phyloP scores from a whole-genome alignment of 305 asterid species.

The Fraxinus greggii region DNA sequence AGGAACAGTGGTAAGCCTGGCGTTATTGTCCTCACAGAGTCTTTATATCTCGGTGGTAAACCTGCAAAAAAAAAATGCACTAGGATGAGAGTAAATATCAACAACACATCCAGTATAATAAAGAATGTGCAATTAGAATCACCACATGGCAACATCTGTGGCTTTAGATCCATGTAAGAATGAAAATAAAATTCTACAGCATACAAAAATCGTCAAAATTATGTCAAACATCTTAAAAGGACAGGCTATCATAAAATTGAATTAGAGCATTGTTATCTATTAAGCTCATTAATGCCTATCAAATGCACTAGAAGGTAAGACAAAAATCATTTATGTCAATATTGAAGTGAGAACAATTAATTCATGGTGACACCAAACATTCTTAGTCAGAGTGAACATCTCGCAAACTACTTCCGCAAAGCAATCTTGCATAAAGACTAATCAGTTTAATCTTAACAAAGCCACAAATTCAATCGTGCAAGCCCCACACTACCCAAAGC shows the following conservation, averaged over 20 bases:
- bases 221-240: neutral
- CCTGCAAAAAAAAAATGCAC: conserved; percentile 47
- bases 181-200: neutral
- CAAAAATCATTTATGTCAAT: neutral
- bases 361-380: neutral
- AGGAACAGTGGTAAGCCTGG: conserved; percentile 96
- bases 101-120: neutral
- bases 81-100: neutral
- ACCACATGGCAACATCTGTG: neutral
- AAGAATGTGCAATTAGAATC: neutral
- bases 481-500: neutral
- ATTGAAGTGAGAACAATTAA: neutral
- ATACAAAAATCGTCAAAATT: neutral
- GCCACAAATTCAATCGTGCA: neutral
- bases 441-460: neutral
- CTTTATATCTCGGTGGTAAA: conserved; percentile 89
- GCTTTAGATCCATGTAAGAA: neutral
- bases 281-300: neutral
- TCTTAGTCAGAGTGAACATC: neutral
- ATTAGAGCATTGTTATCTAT: neutral
- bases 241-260: neutral
- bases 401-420: neutral
- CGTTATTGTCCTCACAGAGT: conserved; percentile 94
- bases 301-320: neutral
- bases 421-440: neutral